phyloP scores from a whole-genome alignment of 495 filamentous ascomycete species.

The Bryoglossum gracile region DNA sequence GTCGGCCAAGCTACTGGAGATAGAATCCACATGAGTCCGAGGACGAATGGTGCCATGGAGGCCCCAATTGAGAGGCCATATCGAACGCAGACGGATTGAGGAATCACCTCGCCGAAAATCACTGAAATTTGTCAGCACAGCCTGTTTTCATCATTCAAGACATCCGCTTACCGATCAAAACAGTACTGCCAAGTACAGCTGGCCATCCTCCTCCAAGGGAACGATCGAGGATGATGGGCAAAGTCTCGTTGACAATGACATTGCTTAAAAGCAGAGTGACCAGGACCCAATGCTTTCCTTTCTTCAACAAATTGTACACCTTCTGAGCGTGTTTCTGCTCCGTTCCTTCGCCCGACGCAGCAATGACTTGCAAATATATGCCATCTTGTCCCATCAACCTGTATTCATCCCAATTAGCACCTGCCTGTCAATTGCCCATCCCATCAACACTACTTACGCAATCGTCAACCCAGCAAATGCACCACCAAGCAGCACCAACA shows the following conservation, averaged over 20 bases:
- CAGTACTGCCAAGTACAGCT: slow-evolving; percentile 84
- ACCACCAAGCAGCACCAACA: slow-evolving; percentile 78
- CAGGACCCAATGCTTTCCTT: slow-evolving; percentile 97
- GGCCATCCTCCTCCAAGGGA: slow-evolving; percentile 93
- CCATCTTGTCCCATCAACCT: slow-evolving; percentile 84
- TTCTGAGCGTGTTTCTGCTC: slow-evolving; percentile 77
- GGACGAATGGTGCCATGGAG: slow-evolving; percentile 83
- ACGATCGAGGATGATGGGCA: slow-evolving; percentile 90
- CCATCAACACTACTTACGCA: slow-evolving; percentile 66
- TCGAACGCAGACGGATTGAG: slow-evolving; percentile 92
- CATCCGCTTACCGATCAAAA: slow-evolving; percentile 69
- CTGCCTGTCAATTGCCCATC: too few species aligned
- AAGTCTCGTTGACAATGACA: slow-evolving; percentile 96
- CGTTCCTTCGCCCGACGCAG: slow-evolving; percentile 62
- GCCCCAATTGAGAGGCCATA: slow-evolving; percentile 96
- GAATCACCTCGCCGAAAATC: slow-evolving; percentile 94
- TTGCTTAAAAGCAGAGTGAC: slow-evolving; percentile 92
- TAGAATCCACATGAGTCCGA: slow-evolving; percentile 84
- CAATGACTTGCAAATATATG: slow-evolving; percentile 93
- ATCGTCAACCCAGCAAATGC: slow-evolving; percentile 97
- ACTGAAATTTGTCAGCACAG: slow-evolving; percentile 46
- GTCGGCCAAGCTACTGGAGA: slow-evolving; percentile 67
- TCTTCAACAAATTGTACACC: slow-evolving; percentile 73
- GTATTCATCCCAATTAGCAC: too few species aligned
- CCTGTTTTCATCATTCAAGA: not conserved